These are phyloP conservation scores for Tricholoma matsutake DNA, from an alignment of 768 basidiomycete genomes.

Conservation along the genomic window DNA sequence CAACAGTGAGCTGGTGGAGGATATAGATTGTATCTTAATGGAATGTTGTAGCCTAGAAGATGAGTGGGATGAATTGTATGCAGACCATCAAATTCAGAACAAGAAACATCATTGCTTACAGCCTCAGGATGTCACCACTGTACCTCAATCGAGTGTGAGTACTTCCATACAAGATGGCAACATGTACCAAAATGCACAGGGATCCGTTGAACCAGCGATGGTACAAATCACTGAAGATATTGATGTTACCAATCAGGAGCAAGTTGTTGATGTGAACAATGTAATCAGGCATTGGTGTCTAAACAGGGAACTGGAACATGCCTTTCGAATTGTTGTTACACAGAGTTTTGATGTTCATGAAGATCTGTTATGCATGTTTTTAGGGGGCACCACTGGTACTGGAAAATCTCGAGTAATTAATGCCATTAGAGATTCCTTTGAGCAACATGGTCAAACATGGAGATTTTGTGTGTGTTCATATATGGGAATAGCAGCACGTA, in stretches of 20 bases:
- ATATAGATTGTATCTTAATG: background rate
- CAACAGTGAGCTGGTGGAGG: background rate
- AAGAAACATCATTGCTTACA: background rate
- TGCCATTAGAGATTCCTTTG: background rate
- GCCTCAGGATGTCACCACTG: background rate
- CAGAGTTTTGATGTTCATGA: background rate
- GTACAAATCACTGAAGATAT: background rate
- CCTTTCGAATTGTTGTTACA: background rate
- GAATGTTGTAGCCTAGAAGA: background rate
- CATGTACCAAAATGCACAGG: background rate
- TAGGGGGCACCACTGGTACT: slow-evolving; percentile 31
- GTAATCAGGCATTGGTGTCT: background rate
- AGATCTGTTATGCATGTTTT: background rate
- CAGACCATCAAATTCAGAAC: background rate
- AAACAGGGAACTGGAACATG: background rate
- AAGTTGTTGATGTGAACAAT: background rate
- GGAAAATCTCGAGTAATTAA: slow-evolving; percentile 27
- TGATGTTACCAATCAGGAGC: background rate
- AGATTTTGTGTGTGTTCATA: background rate
- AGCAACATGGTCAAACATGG: background rate
- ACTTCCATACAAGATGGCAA: slow-evolving; percentile 24
- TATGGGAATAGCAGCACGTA: background rate
- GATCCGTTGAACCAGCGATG: background rate
- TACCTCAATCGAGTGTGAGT: slow-evolving; percentile 14
- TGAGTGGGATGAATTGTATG: background rate